Base-by-base conservation (phyloP, 2,329 filamentous ascomycete genomes). In the Aspergillus flavus region DNA sequence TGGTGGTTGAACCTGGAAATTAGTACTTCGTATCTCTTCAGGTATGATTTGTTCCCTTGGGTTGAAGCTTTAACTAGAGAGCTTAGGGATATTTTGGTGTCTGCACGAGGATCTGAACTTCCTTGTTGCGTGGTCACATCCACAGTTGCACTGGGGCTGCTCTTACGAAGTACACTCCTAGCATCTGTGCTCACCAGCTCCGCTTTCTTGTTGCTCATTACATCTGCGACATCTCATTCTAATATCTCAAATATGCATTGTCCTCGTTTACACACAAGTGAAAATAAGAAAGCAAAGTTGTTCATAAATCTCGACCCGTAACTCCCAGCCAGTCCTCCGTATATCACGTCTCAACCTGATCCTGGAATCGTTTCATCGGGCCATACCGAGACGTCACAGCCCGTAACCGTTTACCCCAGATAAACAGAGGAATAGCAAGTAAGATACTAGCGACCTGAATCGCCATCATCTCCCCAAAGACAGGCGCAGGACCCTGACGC, bases 391-490 rank as follows among this genome's bases (percentile, higher is more conserved):
- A 64, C 4, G 70, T 73, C 11, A 64, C 64, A 14, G 55, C 59
- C 21, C 70, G 61, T 26, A 73, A 41, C 3, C 56, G 50, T 6
- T 36, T 39, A 5, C 71, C 71, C 64, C 65, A 70, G 26, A 69
- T 61, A 23, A 71, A 72, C 19, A 73, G 34, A 0, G 69, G 71
- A 32, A 72, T 61, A 4, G 69, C 68, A 23, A 68, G 58, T 7
- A 70, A 39, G 32, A 72, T 55, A 61, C 66, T 70, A 2, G 64
- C 65, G 2, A 66, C 65, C 34, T 72, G 66, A 16, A 73, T 72
- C 0, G 68, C 70, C 16, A 64, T 69, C 70, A 73, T 72, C 23
- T 73, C 70, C 4, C 69, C 71, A 57, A 73, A 72, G 0, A 72
- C 70, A 0, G 63, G 58, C 4, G 66, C 67, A 1, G 68, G 48